Evolutionary conservation across 1,284 basidiomycete genomes (phyloP), one percentile per base, ranked within the genome.

Genomic region (Ceratobasidium sp.): DNA sequence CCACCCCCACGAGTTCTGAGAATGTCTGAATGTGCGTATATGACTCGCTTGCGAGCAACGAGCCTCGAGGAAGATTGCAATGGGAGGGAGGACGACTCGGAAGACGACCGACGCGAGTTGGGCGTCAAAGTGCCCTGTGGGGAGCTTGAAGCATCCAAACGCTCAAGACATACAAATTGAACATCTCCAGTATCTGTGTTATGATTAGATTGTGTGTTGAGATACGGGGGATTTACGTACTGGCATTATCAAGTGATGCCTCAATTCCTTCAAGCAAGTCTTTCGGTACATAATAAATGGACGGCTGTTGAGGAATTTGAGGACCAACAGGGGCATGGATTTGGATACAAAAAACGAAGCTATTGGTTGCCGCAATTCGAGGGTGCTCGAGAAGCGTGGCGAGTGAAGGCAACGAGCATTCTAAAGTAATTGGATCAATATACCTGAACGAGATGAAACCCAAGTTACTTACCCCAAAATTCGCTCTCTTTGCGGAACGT

Each of bases 1-100:
- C 62, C 62, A 20, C 62, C 62, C 25, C 89, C 90, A 25, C 91
- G 80, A 12, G 84, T 82, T 49, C 80, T 85, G 22, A 94, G 83
- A 47, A 93, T 88, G 74, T 91, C 87, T 1, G 88, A 87, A 77
- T 94, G 92, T 0, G 91, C 91, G 77, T 92, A 94, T 31, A 95
- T 85, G 22, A 91, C 77, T 25, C 88, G 82, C 73, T 90, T 90
- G 12, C 89, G 82, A 10, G 85, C 87, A 7, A 68, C 43, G 25
- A 3, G 83, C 81, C 81, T 45, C 80, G 82, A 31, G 81, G 80
- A 77, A 0, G 81, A 80, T 40, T 78, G 77, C 1, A 83, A 82
- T 0, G 84, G 82, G 1, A 69, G 50, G 2, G 81, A 80, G 10
- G 80, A 79, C 6, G 77, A 64, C 76, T 77, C 42, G 74, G 82